Evolutionary conservation across 176 grass and related monocot species (phyloP).

Genomic region (Phoenix dactylifera): DNA sequence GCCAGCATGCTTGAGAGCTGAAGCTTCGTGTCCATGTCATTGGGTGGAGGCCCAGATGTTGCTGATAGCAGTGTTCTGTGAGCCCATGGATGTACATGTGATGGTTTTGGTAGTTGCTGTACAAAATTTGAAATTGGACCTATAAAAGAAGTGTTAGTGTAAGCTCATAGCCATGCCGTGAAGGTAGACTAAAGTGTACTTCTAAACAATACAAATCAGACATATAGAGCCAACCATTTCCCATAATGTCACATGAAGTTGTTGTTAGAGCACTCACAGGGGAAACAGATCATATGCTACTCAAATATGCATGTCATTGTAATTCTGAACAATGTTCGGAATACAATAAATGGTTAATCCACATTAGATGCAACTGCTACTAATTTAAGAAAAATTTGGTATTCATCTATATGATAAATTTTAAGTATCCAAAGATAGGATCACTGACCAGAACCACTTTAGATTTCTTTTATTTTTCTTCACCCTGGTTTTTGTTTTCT

Average conservation of each 20-base stretch:
- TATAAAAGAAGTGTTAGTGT: neutral
- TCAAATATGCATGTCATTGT: too few species aligned
- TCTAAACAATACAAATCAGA: neutral
- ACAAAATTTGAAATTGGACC: constrained; percentile 21
- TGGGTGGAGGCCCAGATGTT: constrained; percentile 17
- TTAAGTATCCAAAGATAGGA: too few species aligned
- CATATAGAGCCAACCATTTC: neutral
- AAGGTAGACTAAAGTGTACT: neutral
- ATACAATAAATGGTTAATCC: too few species aligned
- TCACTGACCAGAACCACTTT: too few species aligned
- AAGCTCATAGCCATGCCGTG: neutral
- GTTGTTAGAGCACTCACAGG: too few species aligned
- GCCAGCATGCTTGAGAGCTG: constrained; percentile 29
- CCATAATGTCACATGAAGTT: neutral
- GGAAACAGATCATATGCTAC: too few species aligned
- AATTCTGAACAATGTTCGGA: too few species aligned
- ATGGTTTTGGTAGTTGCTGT: constrained; percentile 37
- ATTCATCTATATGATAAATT: too few species aligned
- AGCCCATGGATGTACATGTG: constrained; percentile 27
- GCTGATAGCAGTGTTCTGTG: constrained; percentile 37
- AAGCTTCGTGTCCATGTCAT: constrained; percentile 22
- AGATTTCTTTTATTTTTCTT: too few species aligned
- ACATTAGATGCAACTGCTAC: too few species aligned
- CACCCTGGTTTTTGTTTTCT: too few species aligned
- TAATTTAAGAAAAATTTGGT: too few species aligned